Base-by-base conservation (phyloP, 2,329 filamentous ascomycete genomes). In the Trichophyton rubrum region DNA sequence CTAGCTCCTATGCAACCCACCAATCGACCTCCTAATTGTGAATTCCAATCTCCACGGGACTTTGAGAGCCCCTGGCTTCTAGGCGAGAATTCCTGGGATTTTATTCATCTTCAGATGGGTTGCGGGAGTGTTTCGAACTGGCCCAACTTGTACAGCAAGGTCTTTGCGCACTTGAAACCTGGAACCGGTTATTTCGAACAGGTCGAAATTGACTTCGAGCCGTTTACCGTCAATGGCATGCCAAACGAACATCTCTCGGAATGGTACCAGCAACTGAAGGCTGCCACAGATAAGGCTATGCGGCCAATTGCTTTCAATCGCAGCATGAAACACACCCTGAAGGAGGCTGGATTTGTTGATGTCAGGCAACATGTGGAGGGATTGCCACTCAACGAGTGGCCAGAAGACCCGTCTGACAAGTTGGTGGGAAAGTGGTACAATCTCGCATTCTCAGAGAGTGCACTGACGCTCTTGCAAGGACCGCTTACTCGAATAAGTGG, bases 361-460 rank as follows among this genome's bases (percentile, higher is more conserved):
- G 84, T 96, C 66, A 81, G 82, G 64, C 85, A 92, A 70, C 79
- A 83, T 63, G 79, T 83, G 58, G 84, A 88, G 63, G 80, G 80
- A 61, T 77, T 92, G 40, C 88, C 89, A 33, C 79, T 89, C 69
- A 92, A 87, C 68, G 83, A 85, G 24, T 92, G 88, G 87, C 82
- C 83, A 62, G 72, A 76, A 27, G 83, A 89, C 66, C 77, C 80
- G 27, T 79, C 84, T 64, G 79, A 85, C 66, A 85, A 84, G 63
- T 81, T 86, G 51, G 80, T 90, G 59, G 89, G 88, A 33, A 80
- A 85, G 61, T 95, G 89, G 88, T 95, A 95, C 74, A 90, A 92
- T 68, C 77, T 92, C 24, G 86, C 85, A 43, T 78, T 96, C 66
- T 85, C 81, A 9, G 83, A 88, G 68, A 87, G 87, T 27, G 74